phyloP scores from a whole-genome alignment of 257 asterid species.

The Agastache rugosa region DNA sequence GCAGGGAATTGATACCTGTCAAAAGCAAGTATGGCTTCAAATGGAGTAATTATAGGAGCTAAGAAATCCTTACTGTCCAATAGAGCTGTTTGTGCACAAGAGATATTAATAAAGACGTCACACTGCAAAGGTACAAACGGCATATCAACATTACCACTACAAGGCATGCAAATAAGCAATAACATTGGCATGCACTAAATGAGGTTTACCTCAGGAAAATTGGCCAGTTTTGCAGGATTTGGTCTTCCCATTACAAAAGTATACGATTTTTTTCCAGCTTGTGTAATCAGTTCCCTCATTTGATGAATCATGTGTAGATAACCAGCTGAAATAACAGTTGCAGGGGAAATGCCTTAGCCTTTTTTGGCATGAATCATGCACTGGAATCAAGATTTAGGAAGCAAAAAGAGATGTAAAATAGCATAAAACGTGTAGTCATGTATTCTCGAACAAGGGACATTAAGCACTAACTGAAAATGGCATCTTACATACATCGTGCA shows the following conservation, averaged over 20 bases:
- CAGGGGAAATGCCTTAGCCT: constrained; percentile 35
- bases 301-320: constrained; percentile 90
- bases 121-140: constrained; percentile 59
- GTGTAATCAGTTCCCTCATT: constrained; percentile 75
- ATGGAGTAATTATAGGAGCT: constrained; percentile 96
- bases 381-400: neutral
- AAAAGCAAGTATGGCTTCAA: constrained; percentile 91
- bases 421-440: constrained; percentile 8
- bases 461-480: neutral
- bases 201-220: constrained; percentile 86
- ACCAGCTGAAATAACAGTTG: constrained; percentile 70
- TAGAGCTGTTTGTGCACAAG: constrained; percentile 94
- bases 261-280: constrained; percentile 90
- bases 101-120: constrained; percentile 79
- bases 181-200: neutral
- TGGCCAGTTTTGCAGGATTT: constrained; percentile 95
- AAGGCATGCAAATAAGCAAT: constrained; percentile 6
- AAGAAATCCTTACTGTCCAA: constrained; percentile 96
- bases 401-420: constrained; percentile 3
- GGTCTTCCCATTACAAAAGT: constrained; percentile 97
- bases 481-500: neutral
- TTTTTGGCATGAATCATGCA: constrained; percentile 25
- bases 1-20: constrained; percentile 56
- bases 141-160: constrained; percentile 27
- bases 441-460: neutral